These are phyloP conservation scores for Mycena amicta DNA, from an alignment of 768 basidiomycete species.

Conservation along the genomic window DNA sequence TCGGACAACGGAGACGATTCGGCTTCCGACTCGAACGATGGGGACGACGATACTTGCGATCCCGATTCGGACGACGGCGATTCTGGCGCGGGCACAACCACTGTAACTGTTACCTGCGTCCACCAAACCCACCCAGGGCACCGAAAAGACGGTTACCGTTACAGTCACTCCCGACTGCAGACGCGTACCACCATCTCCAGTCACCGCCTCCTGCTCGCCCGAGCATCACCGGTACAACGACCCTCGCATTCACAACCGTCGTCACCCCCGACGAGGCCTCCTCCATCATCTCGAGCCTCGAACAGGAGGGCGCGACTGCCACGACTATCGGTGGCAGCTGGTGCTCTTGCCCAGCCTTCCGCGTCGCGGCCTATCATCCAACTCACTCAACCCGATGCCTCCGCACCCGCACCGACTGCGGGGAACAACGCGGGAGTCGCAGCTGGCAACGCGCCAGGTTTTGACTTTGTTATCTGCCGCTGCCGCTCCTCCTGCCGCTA, in stretches of 20 bases:
- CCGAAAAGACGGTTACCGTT: slow-evolving; percentile 34
- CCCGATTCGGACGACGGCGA: slow-evolving; percentile 14
- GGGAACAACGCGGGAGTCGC: background rate
- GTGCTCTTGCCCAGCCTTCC: background rate
- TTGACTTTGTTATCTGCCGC: too few relatives aligned
- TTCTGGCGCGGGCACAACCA: slow-evolving; percentile 4
- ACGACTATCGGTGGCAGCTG: slow-evolving; percentile 2
- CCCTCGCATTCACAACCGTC: slow-evolving; percentile 38
- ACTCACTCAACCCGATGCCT: background rate
- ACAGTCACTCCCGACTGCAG: slow-evolving; percentile 32
- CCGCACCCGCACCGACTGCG: background rate
- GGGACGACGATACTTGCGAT: slow-evolving; percentile 17
- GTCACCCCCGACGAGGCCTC: slow-evolving; percentile 46
- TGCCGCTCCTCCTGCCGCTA: too few relatives aligned
- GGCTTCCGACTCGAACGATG: slow-evolving; percentile 2
- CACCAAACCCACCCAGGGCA: background rate
- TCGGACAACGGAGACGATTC: slow-evolving; percentile 10
- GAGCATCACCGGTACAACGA: slow-evolving; percentile 17
- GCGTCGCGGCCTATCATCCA: background rate
- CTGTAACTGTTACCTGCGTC: slow-evolving; percentile 1
- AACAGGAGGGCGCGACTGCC: slow-evolving; percentile 25
- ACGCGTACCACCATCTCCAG: slow-evolving; percentile 26
- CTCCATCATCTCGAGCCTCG: slow-evolving; percentile 41
- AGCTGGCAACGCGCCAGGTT: too few relatives aligned
- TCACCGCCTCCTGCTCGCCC: background rate